Evolutionary conservation across 257 asterid genomes (phyloP).

Genomic region (Solanum habrochaites): DNA sequence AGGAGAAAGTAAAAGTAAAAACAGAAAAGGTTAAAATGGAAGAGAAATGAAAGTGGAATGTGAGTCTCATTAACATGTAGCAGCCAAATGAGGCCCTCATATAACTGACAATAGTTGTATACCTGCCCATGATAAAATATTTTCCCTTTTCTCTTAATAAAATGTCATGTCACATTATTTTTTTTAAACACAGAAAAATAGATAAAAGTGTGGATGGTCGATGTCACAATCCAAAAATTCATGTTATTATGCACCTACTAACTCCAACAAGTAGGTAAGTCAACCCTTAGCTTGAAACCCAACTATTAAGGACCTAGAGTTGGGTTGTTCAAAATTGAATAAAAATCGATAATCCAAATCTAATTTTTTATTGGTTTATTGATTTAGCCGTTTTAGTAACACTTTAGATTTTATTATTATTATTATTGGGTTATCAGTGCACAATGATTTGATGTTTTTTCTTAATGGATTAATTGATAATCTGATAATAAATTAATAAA

Average conservation of each 20-base stretch:
- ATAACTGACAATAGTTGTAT: no score
- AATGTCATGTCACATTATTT: background rate
- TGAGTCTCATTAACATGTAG: no score
- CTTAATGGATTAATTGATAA: background rate
- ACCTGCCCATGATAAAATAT: no score
- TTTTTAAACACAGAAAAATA: background rate
- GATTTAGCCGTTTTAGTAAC: background rate
- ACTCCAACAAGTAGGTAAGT: background rate
- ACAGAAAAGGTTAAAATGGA: no score
- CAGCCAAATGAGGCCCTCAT: no score
- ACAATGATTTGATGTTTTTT: background rate
- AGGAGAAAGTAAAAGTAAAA: no score
- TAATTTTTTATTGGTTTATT: background rate
- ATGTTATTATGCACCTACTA: background rate
- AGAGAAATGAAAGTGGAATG: no score
- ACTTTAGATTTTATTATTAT: no score
- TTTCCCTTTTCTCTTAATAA: background rate
- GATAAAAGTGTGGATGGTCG: background rate
- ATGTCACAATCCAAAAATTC: background rate
- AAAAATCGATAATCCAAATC: background rate
- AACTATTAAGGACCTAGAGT: background rate
- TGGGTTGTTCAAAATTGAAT: background rate
- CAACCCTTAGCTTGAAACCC: background rate
- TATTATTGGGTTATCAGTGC: background rate
- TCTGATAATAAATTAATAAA: no score